Evolutionary conservation across 148 eudicot species (phyloP), one percentile per base, ranked within the genome.

Genomic region (Camellia japonica): DNA sequence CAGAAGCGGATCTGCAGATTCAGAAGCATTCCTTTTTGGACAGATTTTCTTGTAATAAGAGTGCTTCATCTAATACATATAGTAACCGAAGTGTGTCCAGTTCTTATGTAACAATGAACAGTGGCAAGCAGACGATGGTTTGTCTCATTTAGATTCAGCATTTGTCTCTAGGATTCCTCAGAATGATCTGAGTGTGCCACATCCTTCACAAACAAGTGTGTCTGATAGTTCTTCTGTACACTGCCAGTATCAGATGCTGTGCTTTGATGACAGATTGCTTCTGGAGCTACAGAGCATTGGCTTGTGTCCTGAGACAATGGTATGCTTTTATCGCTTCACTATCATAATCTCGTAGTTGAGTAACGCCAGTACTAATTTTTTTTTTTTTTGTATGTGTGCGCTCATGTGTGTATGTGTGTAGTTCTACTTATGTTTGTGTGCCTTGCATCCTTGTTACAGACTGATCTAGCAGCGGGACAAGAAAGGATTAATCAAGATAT

Each of bases 231-330:
- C 66, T 19, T 60, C 71, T 46, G 74, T 84, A 44, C 87, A 88
- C 69, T 76, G 83, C 75, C 87, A 88, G 78, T 88, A 86, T 84
- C 87, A 81, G 72, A 82, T 84, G 66, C 64, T 88, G 87, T 68
- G 82, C 77, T 58, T 84, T 66, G 89, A 88, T 81, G 91, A 88
- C 55, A 82, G 66, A 80, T 74, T 88, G 76, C 12, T 86, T 19
- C 77, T 86, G 86, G 91, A 88, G 89, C 79, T 88, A 75, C 91
- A 86, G 85, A 88, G 89, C 73, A 76, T 86, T 80, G 91, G 91
- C 56, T 54, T 88, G 74, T 83, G 68, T 80, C 81, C 82, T 18
- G 91, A 88, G 71, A 80, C 82, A 38, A 71, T 88, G 88, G 91
- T 88, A 83, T 47, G 55, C 67, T 55, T 60, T 18, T 15, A 60